phyloP scores from a whole-genome alignment of 352 stramenopile genomes.

The Aphanomyces stellatus region DNA sequence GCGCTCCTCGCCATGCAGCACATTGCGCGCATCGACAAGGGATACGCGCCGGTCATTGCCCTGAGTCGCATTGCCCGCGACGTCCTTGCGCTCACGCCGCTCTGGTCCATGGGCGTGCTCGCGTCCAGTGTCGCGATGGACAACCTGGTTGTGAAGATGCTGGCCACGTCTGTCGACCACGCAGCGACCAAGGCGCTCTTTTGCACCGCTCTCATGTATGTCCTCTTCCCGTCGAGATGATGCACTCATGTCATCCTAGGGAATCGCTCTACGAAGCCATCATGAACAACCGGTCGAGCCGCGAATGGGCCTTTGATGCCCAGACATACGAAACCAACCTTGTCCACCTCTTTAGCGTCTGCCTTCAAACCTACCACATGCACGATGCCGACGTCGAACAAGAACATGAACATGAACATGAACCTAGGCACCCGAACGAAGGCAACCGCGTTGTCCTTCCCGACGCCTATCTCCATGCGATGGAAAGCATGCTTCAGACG shows the following conservation, averaged over 20 bases:
- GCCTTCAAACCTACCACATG: not conserved
- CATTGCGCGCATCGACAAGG: not conserved
- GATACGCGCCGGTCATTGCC: not conserved
- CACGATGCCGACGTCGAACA: not conserved
- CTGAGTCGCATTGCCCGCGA: constrained; percentile 1
- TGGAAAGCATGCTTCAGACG: not conserved
- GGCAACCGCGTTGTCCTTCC: not conserved
- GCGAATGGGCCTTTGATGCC: not conserved
- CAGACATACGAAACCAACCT: not conserved
- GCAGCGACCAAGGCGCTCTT: not conserved
- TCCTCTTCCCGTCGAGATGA: not conserved
- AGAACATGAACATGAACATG: too few species aligned
- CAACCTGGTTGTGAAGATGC: not conserved
- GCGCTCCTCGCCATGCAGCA: not conserved
- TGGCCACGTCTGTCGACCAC: not conserved
- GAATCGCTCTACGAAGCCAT: constrained; percentile 17
- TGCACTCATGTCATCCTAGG: not conserved
- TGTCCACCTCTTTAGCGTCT: not conserved
- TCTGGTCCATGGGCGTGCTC: constrained; percentile 3
- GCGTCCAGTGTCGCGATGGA: not conserved
- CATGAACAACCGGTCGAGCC: constrained; percentile 8
- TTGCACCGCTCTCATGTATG: not conserved
- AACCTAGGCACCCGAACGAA: not conserved
- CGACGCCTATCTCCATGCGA: not conserved
- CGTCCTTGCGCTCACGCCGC: not conserved